phyloP scores from a whole-genome alignment of 192 early-diverging fungal genomes.

The Phlyctochytrium arcticum region DNA sequence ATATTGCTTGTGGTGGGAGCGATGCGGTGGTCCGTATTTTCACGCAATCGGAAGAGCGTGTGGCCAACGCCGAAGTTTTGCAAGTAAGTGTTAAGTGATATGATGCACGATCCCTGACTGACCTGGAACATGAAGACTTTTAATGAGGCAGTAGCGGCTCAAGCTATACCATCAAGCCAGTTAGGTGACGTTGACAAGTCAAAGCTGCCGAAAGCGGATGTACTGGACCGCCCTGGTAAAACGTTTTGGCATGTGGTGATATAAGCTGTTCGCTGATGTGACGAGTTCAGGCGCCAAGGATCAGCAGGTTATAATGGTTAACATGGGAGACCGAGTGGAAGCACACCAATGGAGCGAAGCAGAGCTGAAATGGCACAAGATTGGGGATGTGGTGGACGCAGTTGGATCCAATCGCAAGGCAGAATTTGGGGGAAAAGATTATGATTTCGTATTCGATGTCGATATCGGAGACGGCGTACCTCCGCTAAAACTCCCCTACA shows the following conservation, averaged over 20 bases:
- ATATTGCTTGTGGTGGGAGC: slow-evolving; percentile 79
- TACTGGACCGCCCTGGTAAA: slow-evolving; percentile 58
- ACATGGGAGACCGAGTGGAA: slow-evolving; percentile 66
- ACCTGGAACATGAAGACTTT: slow-evolving; percentile 22
- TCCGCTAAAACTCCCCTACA: slow-evolving; percentile 90
- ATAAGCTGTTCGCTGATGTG: no score
- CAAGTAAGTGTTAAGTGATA: slow-evolving; percentile 23
- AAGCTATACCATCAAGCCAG: slow-evolving; percentile 54
- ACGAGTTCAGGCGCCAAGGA: slow-evolving; percentile 74
- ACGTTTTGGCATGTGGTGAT: no score
- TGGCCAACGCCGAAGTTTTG: slow-evolving; percentile 46
- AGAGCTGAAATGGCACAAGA: slow-evolving; percentile 68
- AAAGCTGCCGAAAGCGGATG: slow-evolving; percentile 75
- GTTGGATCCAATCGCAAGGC: slow-evolving; percentile 73
- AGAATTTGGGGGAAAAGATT: slow-evolving; percentile 79
- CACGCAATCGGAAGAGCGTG: slow-evolving; percentile 57
- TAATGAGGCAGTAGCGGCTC: slow-evolving; percentile 25
- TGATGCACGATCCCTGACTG: neutral
- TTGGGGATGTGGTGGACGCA: slow-evolving; percentile 93
- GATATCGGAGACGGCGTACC: slow-evolving; percentile 81
- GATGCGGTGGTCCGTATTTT: slow-evolving; percentile 83
- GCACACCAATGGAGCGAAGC: slow-evolving; percentile 82
- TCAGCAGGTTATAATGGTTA: slow-evolving; percentile 87
- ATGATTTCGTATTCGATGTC: slow-evolving; percentile 98
- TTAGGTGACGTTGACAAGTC: slow-evolving; percentile 78